A percentile compares a stretch with the other conserved stretches of the same genome.
Evolutionary conservation across 2,329 filamentous ascomycete genomes (phyloP).

Genomic region (Fusarium sp.): DNA sequence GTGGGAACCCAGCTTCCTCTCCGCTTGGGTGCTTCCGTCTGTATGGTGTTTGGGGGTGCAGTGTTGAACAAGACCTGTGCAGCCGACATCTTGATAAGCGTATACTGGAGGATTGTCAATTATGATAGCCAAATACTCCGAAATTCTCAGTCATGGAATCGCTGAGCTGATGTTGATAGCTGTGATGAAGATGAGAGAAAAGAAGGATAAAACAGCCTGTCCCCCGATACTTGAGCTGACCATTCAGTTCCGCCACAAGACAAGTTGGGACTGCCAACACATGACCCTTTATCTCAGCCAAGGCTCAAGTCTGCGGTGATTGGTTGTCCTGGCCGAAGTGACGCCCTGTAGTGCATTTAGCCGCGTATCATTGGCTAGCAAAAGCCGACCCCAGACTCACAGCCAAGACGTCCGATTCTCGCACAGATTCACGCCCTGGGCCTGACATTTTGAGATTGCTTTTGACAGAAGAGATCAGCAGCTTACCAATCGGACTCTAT

Average conservation of each 20-base stretch:
- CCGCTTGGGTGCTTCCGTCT: conserved; percentile 1
- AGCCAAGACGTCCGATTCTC: conserved; percentile 3
- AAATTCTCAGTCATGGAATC: not conserved
- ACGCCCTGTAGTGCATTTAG: conserved; percentile 11
- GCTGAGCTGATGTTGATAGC: not conserved
- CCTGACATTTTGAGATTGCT: conserved; percentile 1
- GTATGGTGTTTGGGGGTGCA: not conserved
- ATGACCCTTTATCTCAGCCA: conserved; percentile 33
- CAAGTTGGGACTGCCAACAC: conserved; percentile 8
- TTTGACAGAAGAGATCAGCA: not conserved
- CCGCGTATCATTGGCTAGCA: conserved; percentile 2
- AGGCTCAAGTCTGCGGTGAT: conserved; percentile 1
- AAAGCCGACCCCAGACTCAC: conserved; percentile 21
- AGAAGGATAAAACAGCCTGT: not conserved
- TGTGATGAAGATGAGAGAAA: not conserved
- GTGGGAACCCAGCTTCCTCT: conserved; percentile 28
- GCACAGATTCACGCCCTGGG: conserved; percentile 6
- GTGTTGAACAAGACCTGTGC: conserved; percentile 10
- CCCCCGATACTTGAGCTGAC: conserved; percentile 20
- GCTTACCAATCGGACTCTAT: not conserved
- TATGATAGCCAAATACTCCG: too few species aligned
- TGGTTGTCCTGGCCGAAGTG: conserved; percentile 17
- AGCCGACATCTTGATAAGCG: conserved; percentile 2
- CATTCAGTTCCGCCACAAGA: conserved; percentile 29
- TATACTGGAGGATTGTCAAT: not conserved